Conservation (phyloP, 2,329 filamentous ascomycete species). For the Penicillium occitanis region DNA sequence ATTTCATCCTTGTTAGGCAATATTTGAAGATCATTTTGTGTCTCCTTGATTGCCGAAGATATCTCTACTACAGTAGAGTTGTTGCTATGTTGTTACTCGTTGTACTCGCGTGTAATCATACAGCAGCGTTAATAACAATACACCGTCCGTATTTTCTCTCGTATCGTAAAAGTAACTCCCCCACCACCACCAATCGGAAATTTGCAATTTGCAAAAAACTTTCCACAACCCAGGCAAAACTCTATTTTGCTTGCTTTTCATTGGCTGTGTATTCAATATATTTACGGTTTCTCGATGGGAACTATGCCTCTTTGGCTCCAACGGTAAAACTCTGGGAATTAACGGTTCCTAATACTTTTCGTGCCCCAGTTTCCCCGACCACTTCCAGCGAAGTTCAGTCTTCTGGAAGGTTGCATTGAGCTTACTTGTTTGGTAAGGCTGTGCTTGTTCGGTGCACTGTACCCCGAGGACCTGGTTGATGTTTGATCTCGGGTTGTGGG, state of each 20-base stretch:
- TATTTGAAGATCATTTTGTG: neutral
- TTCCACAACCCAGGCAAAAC: neutral
- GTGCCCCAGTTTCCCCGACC: neutral
- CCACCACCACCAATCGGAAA: conserved; percentile 11
- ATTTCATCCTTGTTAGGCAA: neutral
- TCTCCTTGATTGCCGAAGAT: neutral
- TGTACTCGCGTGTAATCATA: conserved; percentile 7
- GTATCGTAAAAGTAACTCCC: neutral
- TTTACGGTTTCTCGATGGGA: neutral
- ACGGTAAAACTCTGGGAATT: conserved; percentile 1
- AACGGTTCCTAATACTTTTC: conserved; percentile 13
- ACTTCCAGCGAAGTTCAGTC: neutral
- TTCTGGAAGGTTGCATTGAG: conserved; percentile 8
- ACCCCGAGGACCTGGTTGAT: conserved; percentile 10
- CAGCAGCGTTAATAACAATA: neutral
- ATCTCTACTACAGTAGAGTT: neutral
- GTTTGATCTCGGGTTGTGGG: conserved; percentile 3
- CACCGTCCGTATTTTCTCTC: neutral
- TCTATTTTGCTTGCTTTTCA: neutral
- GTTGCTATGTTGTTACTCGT: neutral
- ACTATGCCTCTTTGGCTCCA: neutral
- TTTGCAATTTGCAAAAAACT: neutral
- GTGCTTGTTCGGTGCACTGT: conserved; percentile 10
- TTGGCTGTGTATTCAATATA: neutral
- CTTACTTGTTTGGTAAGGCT: conserved; percentile 4